These are phyloP conservation scores for Trichoderma semiorbis DNA, from an alignment of 2,329 filamentous ascomycete species.

Conservation along the genomic window DNA sequence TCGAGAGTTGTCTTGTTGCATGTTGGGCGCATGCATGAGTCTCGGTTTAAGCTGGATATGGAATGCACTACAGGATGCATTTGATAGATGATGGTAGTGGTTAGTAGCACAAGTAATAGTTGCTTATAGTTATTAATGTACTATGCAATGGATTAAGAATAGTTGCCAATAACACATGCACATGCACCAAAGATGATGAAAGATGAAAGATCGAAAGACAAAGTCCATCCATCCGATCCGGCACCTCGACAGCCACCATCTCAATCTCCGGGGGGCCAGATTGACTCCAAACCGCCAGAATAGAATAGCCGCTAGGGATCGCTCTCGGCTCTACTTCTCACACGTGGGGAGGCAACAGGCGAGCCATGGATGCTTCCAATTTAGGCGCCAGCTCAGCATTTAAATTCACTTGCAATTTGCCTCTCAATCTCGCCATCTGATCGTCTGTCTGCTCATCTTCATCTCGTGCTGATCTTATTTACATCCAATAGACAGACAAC, in stretches of 20 bases:
- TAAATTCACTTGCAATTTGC: background rate
- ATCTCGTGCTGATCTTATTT: background rate
- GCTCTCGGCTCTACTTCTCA: background rate
- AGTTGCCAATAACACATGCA: background rate
- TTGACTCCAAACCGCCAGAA: background rate
- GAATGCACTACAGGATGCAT: background rate
- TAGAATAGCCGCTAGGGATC: background rate
- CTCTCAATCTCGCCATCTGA: background rate
- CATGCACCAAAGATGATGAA: background rate
- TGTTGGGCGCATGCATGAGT: background rate
- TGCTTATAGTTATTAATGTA: background rate
- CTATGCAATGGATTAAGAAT: background rate
- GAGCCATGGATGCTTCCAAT: background rate
- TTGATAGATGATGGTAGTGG: background rate
- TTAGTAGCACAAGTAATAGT: background rate
- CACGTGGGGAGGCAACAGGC: background rate
- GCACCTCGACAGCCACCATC: background rate
- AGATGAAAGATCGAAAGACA: background rate
- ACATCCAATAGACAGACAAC: background rate
- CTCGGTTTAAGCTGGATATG: background rate
- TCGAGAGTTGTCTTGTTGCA: background rate
- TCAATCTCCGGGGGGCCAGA: background rate
- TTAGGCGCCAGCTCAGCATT: constrained; percentile 2
- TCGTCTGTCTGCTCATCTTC: background rate
- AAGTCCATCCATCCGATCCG: background rate